Base-by-base conservation (phyloP, 805 yeast genomes). In the Yarrowia osloensis region DNA sequence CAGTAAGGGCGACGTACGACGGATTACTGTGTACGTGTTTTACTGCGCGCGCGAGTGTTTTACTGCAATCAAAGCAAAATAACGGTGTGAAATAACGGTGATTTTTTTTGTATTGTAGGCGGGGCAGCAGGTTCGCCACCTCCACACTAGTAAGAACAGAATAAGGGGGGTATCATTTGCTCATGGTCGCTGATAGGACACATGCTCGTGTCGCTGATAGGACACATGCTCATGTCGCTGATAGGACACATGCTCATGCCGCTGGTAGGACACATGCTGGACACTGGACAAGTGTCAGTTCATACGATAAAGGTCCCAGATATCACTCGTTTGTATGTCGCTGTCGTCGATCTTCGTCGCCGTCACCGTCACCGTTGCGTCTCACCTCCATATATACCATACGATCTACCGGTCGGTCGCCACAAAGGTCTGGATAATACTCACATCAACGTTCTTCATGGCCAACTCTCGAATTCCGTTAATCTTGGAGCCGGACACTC, bases 401-500 rank as follows among this genome's bases (percentile, higher is more conserved):
- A 49, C 55, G 55, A 49, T 19, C 39, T 49, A 49, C 55, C 55
- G 54, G 54, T 28, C n/a, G 29, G 50, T 31, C 39, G 39, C 22
- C 54, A 26, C 52, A 47, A 4, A n/a, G n/a, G 24, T 19, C 13
- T 12, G 19, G 9, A 28, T 29, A 29, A 22, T 40, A 63, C 67
- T 66, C 70, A 76, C 80, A 69, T 74, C 77, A 67, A 89, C 88
- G 76, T 91, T 85, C 71, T 84, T 84, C 69, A 88, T 81, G 67
- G 97, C 96, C 69, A 90, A 76, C 67, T 90, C 89, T 54, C 94
- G 90, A 75, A 93, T 81, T 74, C 87, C 87, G 77, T 90, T 90
- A 78, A 94, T 95, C 80, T 97, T 91, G 67, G 97, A 87, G 50
- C 98, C 98, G 31, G 98, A 92, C 65, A 94, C 95, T 69, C 99